phyloP scores from a whole-genome alignment of 2,329 filamentous ascomycete genomes.

The Diplocarpon mali region DNA sequence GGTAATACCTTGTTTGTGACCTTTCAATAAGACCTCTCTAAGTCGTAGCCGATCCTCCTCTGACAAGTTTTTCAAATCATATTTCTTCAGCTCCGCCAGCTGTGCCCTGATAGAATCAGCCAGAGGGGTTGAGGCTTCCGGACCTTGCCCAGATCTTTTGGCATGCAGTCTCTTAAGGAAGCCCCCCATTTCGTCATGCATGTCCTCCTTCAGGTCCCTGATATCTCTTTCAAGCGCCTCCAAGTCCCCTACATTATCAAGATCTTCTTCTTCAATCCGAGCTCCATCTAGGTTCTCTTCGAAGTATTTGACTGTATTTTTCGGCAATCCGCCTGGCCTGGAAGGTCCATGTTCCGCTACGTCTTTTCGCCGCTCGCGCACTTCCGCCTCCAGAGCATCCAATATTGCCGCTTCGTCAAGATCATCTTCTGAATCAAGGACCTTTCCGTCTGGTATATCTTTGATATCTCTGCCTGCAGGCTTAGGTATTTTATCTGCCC shows the following conservation, averaged over 20 bases:
- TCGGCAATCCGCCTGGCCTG: constrained; percentile 1
- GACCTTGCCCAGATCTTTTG: neutral
- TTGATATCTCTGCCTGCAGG: neutral
- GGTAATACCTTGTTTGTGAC: constrained; percentile 1
- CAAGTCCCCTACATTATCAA: constrained; percentile 10
- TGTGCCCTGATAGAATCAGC: neutral
- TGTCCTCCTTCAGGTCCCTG: constrained; percentile 1
- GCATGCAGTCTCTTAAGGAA: neutral
- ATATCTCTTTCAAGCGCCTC: constrained; percentile 7
- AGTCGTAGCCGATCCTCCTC: constrained; percentile 8
- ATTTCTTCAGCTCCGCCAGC: neutral
- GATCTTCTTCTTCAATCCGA: constrained; percentile 16
- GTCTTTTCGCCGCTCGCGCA: constrained; percentile 3
- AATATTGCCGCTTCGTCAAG: neutral
- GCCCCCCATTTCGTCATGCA: neutral
- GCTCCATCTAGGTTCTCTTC: constrained; percentile 23
- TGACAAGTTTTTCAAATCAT: constrained; percentile 9
- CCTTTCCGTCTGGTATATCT: neutral
- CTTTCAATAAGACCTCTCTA: constrained; percentile 2
- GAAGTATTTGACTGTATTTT: constrained; percentile 17
- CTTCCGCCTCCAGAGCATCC: neutral
- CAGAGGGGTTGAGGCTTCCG: too few relatives aligned
- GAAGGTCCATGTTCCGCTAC: constrained; percentile 1
- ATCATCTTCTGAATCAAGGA: neutral
- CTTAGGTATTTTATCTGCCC: neutral